Percentiles rank a stretch among this genome's conserved stretches.
phyloP scores from a whole-genome alignment of 495 filamentous ascomycete genomes.

The Patellaria atrata region DNA sequence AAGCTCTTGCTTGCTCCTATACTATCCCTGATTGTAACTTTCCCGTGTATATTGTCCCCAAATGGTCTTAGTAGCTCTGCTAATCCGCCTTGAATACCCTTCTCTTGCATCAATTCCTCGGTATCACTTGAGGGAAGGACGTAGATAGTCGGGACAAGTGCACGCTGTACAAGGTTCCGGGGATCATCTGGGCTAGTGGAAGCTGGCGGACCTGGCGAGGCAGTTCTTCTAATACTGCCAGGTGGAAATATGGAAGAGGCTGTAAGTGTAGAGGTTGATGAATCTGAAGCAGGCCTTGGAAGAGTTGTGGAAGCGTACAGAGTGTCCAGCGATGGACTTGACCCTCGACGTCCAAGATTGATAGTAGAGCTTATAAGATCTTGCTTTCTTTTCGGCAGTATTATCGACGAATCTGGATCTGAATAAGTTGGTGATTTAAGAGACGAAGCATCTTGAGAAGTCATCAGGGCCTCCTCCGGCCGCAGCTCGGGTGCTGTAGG shows the following conservation, averaged over 20 bases:
- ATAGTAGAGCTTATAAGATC: constrained; percentile 34
- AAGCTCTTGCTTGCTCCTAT: constrained; percentile 64
- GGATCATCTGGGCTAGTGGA: constrained; percentile 38
- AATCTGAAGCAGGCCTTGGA: constrained; percentile 23
- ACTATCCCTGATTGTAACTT: constrained; percentile 81
- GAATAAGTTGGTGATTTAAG: constrained; percentile 46
- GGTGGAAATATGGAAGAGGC: constrained; percentile 28
- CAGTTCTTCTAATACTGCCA: constrained; percentile 2
- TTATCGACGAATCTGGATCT: constrained; percentile 37
- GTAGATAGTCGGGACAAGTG: constrained; percentile 77
- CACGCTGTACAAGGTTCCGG: constrained; percentile 58
- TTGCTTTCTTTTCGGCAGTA: constrained; percentile 37
- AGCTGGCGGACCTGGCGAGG: no score
- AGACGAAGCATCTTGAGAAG: constrained; percentile 45
- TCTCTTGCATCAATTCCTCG: constrained; percentile 62
- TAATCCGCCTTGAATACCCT: constrained; percentile 71
- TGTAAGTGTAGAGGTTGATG: constrained; percentile 18
- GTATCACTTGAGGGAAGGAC: constrained; percentile 74
- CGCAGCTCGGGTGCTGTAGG: constrained; percentile 8
- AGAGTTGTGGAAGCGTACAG: constrained; percentile 28
- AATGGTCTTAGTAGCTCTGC: constrained; percentile 78
- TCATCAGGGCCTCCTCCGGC: constrained; percentile 38
- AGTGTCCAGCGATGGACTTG: constrained; percentile 29
- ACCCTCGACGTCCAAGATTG: constrained; percentile 26
- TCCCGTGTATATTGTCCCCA: constrained; percentile 77